Evolutionary conservation across 1,284 basidiomycete species (phyloP), one percentile per base, ranked within the genome.

Genomic region (Rhizoctonia solani): DNA sequence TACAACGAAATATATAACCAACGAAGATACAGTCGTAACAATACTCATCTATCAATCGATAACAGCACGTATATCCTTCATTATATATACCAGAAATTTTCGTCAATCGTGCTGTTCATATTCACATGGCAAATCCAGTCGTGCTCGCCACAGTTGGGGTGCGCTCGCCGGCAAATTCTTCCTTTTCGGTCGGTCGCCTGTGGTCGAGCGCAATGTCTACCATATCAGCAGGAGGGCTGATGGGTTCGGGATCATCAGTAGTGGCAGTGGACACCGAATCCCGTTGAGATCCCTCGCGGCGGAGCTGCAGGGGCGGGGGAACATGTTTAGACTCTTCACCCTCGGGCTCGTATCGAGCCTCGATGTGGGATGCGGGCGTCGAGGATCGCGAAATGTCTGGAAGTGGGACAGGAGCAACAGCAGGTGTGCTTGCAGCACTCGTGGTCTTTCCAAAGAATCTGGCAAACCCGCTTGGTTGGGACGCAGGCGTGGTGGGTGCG

Each of bases 1-100:
- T 58, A 58, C 55, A 58, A 30, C 41, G 54, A 55, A 55, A 55
- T n/a, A n/a, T n/a, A n/a, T n/a, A n/a, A n/a, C n/a, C n/a, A n/a
- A n/a, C n/a, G n/a, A n/a, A n/a, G n/a, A n/a, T n/a, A n/a, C 37
- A 16, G 37, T 16, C 8, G 16, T 39, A 16, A 39, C 37, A 39
- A 8, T 39, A 39, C 16, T 39, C 9, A 8, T 39, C 37, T 39
- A 39, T 39, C 37, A 8, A 39, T 39, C 37, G 16, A 39, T 16
- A 39, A 39, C n/a, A 39, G 9, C 37, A 39, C 8, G 37, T 8
- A 8, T 16, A 39, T 8, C 37, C 8, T 16, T 8, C 37, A 39
- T 39, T 16, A 16, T 8, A 39, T 39, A 39, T 39, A 39, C 37
- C 8, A 61, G 27, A 37, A 14, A 46, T 46, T 42, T 44, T 39